Evolutionary conservation across 768 basidiomycete species (phyloP).

Genomic region (Suillus ampliporus): DNA sequence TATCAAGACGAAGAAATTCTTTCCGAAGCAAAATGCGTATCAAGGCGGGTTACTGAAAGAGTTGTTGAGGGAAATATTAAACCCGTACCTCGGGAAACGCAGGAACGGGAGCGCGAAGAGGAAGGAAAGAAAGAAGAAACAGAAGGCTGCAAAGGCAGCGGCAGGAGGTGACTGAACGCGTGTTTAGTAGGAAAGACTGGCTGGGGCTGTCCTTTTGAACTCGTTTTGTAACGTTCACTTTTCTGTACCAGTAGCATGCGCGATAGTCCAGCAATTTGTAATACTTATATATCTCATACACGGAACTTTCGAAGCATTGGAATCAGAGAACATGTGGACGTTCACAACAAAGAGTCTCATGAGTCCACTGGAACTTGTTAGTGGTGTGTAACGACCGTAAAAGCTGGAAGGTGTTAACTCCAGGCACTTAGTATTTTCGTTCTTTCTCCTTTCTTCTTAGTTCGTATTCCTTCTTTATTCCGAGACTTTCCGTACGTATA

Average conservation of each 20-base stretch:
- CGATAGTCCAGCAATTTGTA: background rate
- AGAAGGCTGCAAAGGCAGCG: slow-evolving; percentile 13
- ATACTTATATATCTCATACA: background rate
- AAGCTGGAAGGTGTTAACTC: no score
- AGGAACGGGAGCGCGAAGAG: slow-evolving; percentile 27
- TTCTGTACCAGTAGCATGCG: background rate
- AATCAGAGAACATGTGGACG: background rate
- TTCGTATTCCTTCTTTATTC: no score
- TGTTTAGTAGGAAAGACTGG: background rate
- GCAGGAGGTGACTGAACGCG: background rate
- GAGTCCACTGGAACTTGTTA: background rate
- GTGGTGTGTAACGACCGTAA: no score
- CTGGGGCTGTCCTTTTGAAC: background rate
- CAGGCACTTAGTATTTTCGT: no score
- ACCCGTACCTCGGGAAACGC: slow-evolving; percentile 22
- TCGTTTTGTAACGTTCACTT: background rate
- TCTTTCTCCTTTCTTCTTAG: no score
- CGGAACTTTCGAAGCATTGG: background rate
- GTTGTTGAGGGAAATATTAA: slow-evolving; percentile 24
- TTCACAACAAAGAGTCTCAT: background rate
- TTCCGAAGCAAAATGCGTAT: slow-evolving; percentile 34
- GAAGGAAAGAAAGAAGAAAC: slow-evolving; percentile 22
- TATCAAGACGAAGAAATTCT: slow-evolving; percentile 17
- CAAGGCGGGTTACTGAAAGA: slow-evolving; percentile 36
- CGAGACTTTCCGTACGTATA: no score